Base-by-base conservation (phyloP, 805 yeast genomes). In the Torulaspora gathmanii region DNA sequence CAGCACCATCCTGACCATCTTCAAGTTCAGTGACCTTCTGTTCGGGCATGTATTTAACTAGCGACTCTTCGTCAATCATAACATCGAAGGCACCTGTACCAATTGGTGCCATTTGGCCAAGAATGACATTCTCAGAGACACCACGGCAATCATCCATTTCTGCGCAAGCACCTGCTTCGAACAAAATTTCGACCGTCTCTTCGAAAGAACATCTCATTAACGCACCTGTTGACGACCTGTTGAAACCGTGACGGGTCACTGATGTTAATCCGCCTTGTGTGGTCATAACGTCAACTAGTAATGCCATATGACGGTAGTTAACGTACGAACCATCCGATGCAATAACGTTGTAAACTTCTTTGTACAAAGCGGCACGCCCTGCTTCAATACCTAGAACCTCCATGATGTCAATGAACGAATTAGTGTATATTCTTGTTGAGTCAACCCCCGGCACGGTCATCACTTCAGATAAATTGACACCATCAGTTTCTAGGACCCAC, bases 241-340 rank as follows among this genome's bases (percentile, higher is more conserved):
- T 93, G 70, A 93, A 91, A 78, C 99, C 99, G 65, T 93, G 99
- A 78, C 99, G 95, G 35, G 98, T 91, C 60, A 93, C 90, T 33
- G 99, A 98, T 86, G 95, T 91, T 68, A 93, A 75, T 64, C 91
- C 96, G 61, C 99, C 99, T 63, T 96, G 83, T 31, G 95, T 86
- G 2, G 99, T 93, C 99, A 93, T 93, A 30, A 90, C 95, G 73
- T 93, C 99, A 47, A 93, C 98, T 59, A 93, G 76, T 58, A 93
- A 73, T 4, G 99, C 97, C 93, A 93, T 84, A 63, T 93, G 99
- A 71, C 99, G 83, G 71, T 93, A 93, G 70, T 93, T 93, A 51
- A 93, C 99, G 61, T 93, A 93, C 30, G 99, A 90, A 86, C 99
- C 99, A 77, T 93, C 99, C 61, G 95, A 93, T 3, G 98, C 96